A percentile compares a stretch with the other conserved stretches of the same genome.
Conservation (phyloP, 495 filamentous ascomycete genomes). For the Penicillium daleae region DNA sequence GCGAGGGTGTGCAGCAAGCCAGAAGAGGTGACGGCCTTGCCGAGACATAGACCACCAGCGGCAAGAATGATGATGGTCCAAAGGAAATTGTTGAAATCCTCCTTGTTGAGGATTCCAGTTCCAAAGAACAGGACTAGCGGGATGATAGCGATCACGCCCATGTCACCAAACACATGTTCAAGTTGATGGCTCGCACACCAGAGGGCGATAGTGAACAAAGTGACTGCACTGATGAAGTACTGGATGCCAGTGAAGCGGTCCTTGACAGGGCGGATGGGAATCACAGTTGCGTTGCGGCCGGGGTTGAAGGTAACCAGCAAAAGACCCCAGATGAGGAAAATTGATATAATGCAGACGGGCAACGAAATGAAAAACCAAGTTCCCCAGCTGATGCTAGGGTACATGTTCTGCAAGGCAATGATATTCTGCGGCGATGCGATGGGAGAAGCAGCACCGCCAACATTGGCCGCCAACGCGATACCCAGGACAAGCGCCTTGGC, state of each 20-base stretch:
- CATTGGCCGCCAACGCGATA: slow-evolving; percentile 93
- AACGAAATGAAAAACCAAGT: slow-evolving; percentile 96
- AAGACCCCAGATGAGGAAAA: slow-evolving; percentile 86
- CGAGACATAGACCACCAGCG: slow-evolving; percentile 88
- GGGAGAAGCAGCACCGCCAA: slow-evolving; percentile 93
- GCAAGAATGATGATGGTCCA: slow-evolving; percentile 99
- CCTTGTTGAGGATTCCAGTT: slow-evolving; percentile 95
- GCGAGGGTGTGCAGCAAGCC: slow-evolving; percentile 93
- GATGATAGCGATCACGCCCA: slow-evolving; percentile 97
- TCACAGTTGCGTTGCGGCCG: slow-evolving; percentile 81
- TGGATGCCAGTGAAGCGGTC: slow-evolving; percentile 89
- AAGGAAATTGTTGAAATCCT: slow-evolving; percentile 99
- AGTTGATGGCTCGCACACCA: slow-evolving; percentile 94
- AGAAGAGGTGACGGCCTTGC: slow-evolving; percentile 91
- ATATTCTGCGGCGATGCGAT: slow-evolving; percentile 98
- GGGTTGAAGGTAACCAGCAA: slow-evolving; percentile 85
- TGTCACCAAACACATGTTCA: slow-evolving; percentile 87
- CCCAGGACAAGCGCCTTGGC: slow-evolving; percentile 94
- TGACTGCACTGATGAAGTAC: slow-evolving; percentile 88
- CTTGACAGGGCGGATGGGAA: slow-evolving; percentile 85
- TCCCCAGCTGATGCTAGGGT: slow-evolving; percentile 85
- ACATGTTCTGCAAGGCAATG: slow-evolving; percentile 94
- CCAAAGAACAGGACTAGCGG: slow-evolving; percentile 96
- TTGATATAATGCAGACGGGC: slow-evolving; percentile 88
- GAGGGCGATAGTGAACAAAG: slow-evolving; percentile 81